A percentile compares a stretch with the other conserved stretches of the same genome.
These are phyloP conservation scores for Pythium dissotocum DNA, from an alignment of 352 stramenopile species.

Conservation along the genomic window DNA sequence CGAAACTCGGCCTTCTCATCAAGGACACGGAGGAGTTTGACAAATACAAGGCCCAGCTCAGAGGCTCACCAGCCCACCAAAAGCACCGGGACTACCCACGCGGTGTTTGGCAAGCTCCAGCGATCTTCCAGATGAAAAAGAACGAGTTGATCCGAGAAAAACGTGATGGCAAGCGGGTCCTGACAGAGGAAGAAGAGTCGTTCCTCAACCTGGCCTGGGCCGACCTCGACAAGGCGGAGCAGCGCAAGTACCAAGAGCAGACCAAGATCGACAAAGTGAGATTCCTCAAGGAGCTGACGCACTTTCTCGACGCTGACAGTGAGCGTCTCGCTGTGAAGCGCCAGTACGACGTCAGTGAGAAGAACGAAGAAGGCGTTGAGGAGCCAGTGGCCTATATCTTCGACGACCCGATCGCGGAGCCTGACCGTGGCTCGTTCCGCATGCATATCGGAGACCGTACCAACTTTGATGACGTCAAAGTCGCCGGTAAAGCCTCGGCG, in stretches of 20 bases:
- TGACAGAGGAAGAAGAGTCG: slow-evolving; percentile 34
- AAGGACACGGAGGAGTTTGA: slow-evolving; percentile 75
- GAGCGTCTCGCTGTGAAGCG: slow-evolving; percentile 43
- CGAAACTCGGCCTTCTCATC: slow-evolving; percentile 64
- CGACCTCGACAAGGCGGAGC: slow-evolving; percentile 46
- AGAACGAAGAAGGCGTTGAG: slow-evolving; percentile 6
- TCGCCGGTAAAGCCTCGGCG: slow-evolving; percentile 52
- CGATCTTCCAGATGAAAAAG: slow-evolving; percentile 74
- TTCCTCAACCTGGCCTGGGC: slow-evolving; percentile 36
- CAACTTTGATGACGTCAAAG: slow-evolving; percentile 16
- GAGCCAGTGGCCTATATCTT: slow-evolving; percentile 80
- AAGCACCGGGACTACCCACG: slow-evolving; percentile 52
- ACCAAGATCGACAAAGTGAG: slow-evolving; percentile 49
- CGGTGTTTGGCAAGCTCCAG: slow-evolving; percentile 56
- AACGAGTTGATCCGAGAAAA: slow-evolving; percentile 36
- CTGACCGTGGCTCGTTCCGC: slow-evolving; percentile 53
- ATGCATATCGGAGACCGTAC: slow-evolving; percentile 62
- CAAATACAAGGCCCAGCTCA: slow-evolving; percentile 48
- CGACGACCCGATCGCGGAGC: slow-evolving; percentile 71
- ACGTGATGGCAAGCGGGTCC: slow-evolving; percentile 9
- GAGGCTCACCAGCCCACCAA: slow-evolving; percentile 49
- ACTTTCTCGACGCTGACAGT: slow-evolving; percentile 60
- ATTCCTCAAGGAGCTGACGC: slow-evolving; percentile 47
- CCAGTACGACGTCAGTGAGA: slow-evolving; percentile 42
- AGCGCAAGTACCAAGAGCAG: slow-evolving; percentile 47